Base-by-base conservation (phyloP, 306 rosid genomes). In the Dalbergia cochinchinensis region DNA sequence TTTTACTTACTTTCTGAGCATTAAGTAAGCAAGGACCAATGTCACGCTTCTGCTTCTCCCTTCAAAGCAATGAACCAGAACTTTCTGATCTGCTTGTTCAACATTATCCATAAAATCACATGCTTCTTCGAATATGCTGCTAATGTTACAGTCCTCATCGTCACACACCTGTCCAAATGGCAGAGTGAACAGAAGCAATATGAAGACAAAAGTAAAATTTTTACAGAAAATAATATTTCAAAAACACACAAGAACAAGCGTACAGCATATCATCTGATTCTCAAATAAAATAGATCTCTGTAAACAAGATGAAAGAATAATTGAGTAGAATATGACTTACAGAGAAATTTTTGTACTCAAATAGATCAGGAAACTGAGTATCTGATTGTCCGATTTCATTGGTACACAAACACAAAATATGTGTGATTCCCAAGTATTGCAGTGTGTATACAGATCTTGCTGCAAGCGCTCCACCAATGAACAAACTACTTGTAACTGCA, bases 301-400 rank as follows among this genome's bases (percentile, higher is more conserved):
- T 11, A 48, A 42, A 79, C 13, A 74, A 51, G 66, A 45, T 5
- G 12, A 63, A 11, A 37, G 22, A 83, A 33, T 19, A 53, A 37
- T 41, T 54, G 72, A 62, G 33, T 47, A 51, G 65, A 62, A 34
- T 14, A 68, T 26, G 51, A 82, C 98, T 93, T 74, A 95, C 99
- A 31, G 92, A 89, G 80, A 90, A 93, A 74, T 93, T 95, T 69
- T 86, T 87, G 85, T 95, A 95, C 79, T 73, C 79, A 41, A 95
- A 93, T 8, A 83, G 82, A 84, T 93, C 94, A 47, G 94, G 97
- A 87, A 78, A 91, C 86, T 95, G 99, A 80, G 97, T 86, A 86
- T 95, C 99, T 53, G 98, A 89, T 76, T 95, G 99, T 68, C 99
- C 98, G 63, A 93, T 93, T 85, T 95, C 99, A 84, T 91, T 93